Percentiles rank a stretch among this genome's conserved stretches.
Evolutionary conservation across 2,329 filamentous ascomycete genomes (phyloP).

Genomic region (Alternaria ventricosa): DNA sequence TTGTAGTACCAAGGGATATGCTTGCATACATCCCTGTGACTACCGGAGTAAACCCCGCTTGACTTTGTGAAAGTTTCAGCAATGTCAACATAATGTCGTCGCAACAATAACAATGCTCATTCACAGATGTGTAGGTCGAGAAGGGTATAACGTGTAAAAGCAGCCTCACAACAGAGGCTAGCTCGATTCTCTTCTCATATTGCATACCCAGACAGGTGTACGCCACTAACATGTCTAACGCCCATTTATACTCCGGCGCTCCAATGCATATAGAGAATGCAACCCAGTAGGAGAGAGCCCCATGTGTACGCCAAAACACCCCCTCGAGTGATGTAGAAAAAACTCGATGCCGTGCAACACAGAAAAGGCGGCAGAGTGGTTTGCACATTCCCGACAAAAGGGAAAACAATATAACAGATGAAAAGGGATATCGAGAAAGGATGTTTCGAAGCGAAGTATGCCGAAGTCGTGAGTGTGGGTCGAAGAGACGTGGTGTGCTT

Average conservation of each 20-base stretch:
- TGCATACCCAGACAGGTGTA: constrained; percentile 1
- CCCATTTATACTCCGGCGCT: constrained; percentile 16
- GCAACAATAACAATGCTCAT: background rate
- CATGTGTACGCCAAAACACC: constrained; percentile 5
- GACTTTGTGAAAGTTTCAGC: background rate
- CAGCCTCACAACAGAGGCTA: background rate
- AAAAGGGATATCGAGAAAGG: constrained; percentile 28
- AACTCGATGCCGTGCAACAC: constrained; percentile 7
- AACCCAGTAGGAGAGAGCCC: background rate
- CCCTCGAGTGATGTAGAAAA: constrained; percentile 7
- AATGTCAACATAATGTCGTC: background rate
- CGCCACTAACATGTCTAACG: constrained; percentile 8
- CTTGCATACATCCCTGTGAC: background rate
- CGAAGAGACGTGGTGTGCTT: background rate
- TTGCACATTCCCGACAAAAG: constrained; percentile 16
- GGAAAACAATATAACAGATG: constrained; percentile 20
- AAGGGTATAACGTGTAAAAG: background rate
- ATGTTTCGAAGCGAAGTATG: constrained; percentile 21
- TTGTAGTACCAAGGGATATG: background rate
- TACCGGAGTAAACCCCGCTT: background rate
- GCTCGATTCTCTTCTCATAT: constrained; percentile 8
- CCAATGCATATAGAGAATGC: constrained; percentile 14
- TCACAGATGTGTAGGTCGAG: background rate
- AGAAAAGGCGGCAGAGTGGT: constrained; percentile 10
- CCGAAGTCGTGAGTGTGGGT: constrained; percentile 13